Evolutionary conservation across 2,329 filamentous ascomycete genomes (phyloP).

Genomic region (Ascomycota sp.): DNA sequence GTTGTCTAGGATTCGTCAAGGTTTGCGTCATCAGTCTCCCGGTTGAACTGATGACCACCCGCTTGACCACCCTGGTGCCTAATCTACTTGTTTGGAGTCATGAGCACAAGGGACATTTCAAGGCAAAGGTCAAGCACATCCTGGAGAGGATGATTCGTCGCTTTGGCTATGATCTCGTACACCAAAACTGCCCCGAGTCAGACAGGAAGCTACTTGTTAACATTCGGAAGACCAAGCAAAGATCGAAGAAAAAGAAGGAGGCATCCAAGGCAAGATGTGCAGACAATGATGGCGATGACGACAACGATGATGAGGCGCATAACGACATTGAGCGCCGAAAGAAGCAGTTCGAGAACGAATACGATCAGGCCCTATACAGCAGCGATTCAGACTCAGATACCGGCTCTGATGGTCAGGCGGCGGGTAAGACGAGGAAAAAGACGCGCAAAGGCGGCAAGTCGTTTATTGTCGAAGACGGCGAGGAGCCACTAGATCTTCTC

Average conservation of each 20-base stretch:
- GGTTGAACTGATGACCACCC: conserved; percentile 54
- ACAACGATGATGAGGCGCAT: conserved; percentile 21
- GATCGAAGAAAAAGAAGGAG: conserved; percentile 76
- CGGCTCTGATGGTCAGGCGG: conserved; percentile 35
- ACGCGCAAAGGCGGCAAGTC: conserved; percentile 43
- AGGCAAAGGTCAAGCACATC: conserved; percentile 95
- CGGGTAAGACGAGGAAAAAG: conserved; percentile 21
- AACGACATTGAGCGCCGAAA: conserved; percentile 25
- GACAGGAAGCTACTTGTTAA: conserved; percentile 84
- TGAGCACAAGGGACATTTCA: conserved; percentile 95
- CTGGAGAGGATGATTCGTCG: conserved; percentile 82
- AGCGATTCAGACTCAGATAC: conserved; percentile 39
- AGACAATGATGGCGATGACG: conserved; percentile 35
- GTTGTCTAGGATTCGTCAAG: conserved; percentile 89
- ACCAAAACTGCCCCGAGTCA: conserved; percentile 61
- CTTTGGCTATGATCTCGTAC: conserved; percentile 67
- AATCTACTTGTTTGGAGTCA: conserved; percentile 93
- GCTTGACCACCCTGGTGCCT: conserved; percentile 59
- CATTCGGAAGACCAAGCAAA: conserved; percentile 86
- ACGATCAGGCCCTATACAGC: conserved; percentile 89
- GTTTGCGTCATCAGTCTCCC: conserved; percentile 80
- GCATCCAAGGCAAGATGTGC: conserved; percentile 29
- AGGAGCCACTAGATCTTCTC: conserved; percentile 85
- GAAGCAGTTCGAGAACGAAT: conserved; percentile 71
- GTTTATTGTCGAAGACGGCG: conserved; percentile 86